These are phyloP conservation scores for Aureobasidium lini DNA, from an alignment of 2,329 filamentous ascomycete species.

Conservation along the genomic window DNA sequence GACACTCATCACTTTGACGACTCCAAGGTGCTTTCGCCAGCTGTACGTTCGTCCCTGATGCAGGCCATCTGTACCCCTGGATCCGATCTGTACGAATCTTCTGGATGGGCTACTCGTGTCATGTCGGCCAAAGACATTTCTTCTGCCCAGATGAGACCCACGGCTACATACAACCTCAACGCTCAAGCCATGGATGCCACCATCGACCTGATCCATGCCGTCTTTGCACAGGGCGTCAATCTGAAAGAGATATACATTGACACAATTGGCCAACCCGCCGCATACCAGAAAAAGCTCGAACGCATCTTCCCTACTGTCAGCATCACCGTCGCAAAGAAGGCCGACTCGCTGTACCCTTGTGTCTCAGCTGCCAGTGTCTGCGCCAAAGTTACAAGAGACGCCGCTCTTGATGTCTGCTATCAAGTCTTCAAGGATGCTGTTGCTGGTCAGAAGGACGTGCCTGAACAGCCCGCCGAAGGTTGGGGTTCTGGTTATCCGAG, in stretches of 20 bases:
- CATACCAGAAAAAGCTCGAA: slow-evolving; percentile 80
- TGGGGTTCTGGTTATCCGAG: slow-evolving; percentile 96
- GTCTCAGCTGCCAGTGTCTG: slow-evolving; percentile 91
- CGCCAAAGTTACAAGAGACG: slow-evolving; percentile 92
- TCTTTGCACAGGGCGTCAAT: slow-evolving; percentile 71
- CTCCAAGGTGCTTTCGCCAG: slow-evolving; percentile 80
- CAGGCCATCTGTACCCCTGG: slow-evolving; percentile 60
- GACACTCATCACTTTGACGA: slow-evolving; percentile 83
- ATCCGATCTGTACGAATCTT: slow-evolving; percentile 52
- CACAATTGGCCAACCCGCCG: slow-evolving; percentile 75
- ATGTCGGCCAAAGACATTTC: slow-evolving; percentile 80
- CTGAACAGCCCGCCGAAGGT: slow-evolving; percentile 30
- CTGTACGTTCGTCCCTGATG: slow-evolving; percentile 68
- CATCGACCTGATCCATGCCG: slow-evolving; percentile 68
- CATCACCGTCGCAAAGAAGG: slow-evolving; percentile 58
- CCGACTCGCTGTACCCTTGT: slow-evolving; percentile 84
- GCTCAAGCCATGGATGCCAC: slow-evolving; percentile 93
- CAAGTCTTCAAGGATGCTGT: slow-evolving; percentile 39
- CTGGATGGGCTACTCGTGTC: slow-evolving; percentile 76
- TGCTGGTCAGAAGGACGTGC: slow-evolving; percentile 24
- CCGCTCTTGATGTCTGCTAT: slow-evolving; percentile 74
- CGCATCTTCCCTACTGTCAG: slow-evolving; percentile 65
- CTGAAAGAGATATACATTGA: slow-evolving; percentile 89
- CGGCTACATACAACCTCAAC: slow-evolving; percentile 75
- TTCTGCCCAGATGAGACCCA: slow-evolving; percentile 64